phyloP scores from a whole-genome alignment of 331 rosid species.

The Stylosanthes scabra region DNA sequence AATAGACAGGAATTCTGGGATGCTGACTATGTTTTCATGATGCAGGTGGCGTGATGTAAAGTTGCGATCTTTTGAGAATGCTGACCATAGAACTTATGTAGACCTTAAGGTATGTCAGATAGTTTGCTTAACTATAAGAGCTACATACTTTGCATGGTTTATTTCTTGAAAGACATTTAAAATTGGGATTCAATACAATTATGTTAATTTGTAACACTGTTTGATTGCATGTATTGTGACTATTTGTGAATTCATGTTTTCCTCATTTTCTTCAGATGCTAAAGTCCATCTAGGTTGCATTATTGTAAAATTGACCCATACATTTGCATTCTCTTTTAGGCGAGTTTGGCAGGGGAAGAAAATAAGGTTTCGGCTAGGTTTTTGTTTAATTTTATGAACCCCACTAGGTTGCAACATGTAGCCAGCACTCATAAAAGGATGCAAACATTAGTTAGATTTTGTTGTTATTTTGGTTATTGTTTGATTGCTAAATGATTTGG shows the following conservation, averaged over 20 bases:
- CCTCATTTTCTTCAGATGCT: neutral
- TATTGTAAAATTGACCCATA: neutral
- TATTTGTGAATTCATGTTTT: neutral
- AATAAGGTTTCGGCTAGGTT: too few relatives aligned
- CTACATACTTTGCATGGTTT: neutral
- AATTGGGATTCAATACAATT: neutral
- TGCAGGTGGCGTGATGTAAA: slow-evolving; percentile 99
- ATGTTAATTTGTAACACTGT: neutral
- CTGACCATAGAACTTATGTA: slow-evolving; percentile 95
- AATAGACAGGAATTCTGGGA: slow-evolving; percentile 16
- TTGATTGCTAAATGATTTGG: slow-evolving; percentile 13
- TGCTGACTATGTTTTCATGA: slow-evolving; percentile 38
- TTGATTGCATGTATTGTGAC: neutral
- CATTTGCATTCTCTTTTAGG: neutral
- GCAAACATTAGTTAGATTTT: too few relatives aligned
- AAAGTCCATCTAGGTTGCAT: slow-evolving; percentile 8
- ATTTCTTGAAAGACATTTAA: neutral
- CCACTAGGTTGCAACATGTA: too few relatives aligned
- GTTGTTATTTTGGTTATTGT: neutral
- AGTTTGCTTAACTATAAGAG: neutral
- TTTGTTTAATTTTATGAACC: too few relatives aligned
- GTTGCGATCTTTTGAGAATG: slow-evolving; percentile 81
- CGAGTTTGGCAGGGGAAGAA: too few relatives aligned
- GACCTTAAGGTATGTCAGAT: slow-evolving; percentile 76
- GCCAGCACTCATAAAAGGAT: too few relatives aligned